Evolutionary conservation across 2,329 filamentous ascomycete genomes (phyloP), one percentile per base, ranked within the genome.

Genomic region (Seiridium cupressi): DNA sequence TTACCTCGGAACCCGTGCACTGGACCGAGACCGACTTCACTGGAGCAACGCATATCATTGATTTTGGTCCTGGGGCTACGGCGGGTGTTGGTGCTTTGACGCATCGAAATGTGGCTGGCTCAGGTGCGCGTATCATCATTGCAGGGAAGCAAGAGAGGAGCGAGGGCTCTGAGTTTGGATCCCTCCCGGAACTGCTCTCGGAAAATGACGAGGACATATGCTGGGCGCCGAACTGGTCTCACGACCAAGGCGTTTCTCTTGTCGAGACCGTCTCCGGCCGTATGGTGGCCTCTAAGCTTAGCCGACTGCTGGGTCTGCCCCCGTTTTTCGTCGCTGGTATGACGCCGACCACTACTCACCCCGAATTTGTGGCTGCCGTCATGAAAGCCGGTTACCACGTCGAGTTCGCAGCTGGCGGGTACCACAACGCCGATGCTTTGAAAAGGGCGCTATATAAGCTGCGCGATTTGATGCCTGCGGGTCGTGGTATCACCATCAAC

Each of bases 161-260:
- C 47, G 55, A 60, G 26, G 62, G 59, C 3, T 62, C 63, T 3
- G 66, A 68, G 36, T 60, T 69, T 36, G 66, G 68, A 5, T 64
- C 62, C 4, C 65, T 66, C 35, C 51, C 60, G 13, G 69, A 70
- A 38, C 62, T 69, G 5, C 66, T 90, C 66, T 86, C 89, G 68
- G 84, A 87, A 58, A 86, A 90, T 31, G 83, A 88, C 63, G 83
- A 89, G 67, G 85, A 86, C 11, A 84, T 90, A 62, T 85, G 48
- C 7, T 64, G 64, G 6, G 58, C 63, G 35, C 46, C 55, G 8
- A 59, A 64, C 26, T 70, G 69, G 69, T 62, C 60, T 9, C 53
- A 66, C 31, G 40, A 64, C 38, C 65, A 64, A 31, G 60, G 61
- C 2, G 66, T 67, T 13, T 63, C 57, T 26, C 48, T 71, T 7